A percentile compares a stretch with the other conserved stretches of the same genome.
phyloP scores from a whole-genome alignment of 2,329 filamentous ascomycete genomes.

The Apiospora sp. region DNA sequence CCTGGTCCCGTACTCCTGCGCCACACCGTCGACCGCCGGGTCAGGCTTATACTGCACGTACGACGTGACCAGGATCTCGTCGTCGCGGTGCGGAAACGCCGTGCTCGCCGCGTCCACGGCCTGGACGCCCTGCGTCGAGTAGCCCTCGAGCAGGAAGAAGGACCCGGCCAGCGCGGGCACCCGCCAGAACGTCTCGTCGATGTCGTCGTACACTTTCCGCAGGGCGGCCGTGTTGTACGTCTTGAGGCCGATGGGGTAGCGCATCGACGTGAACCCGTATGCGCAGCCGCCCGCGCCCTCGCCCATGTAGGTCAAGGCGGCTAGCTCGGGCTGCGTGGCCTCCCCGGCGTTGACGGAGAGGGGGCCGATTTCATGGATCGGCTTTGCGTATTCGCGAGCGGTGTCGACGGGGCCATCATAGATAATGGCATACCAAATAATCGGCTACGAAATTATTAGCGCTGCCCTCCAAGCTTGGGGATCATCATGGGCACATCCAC shows the following conservation, averaged over 20 bases:
- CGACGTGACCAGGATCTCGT: conserved; percentile 33
- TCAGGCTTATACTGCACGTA: conserved; percentile 29
- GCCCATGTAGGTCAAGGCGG: conserved; percentile 31
- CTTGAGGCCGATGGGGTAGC: conserved; percentile 30
- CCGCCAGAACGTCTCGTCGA: conserved; percentile 33
- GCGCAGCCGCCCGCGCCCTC: conserved; percentile 31
- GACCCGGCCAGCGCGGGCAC: conserved; percentile 29
- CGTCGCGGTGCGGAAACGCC: conserved; percentile 34
- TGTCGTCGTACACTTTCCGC: conserved; percentile 33
- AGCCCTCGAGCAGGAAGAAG: conserved; percentile 36
- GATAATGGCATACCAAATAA: conserved; percentile 36
- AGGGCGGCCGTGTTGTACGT: conserved; percentile 37
- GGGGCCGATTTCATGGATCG: conserved; percentile 30
- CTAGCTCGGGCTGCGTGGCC: conserved; percentile 30
- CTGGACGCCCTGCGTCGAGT: conserved; percentile 33
- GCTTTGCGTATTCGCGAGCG: conserved; percentile 31
- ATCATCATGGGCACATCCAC: neutral
- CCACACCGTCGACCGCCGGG: conserved; percentile 28
- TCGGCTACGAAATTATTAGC: conserved; percentile 28
- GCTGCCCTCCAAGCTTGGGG: neutral
- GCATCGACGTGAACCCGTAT: conserved; percentile 31
- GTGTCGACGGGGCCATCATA: conserved; percentile 31
- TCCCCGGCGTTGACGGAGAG: conserved; percentile 30
- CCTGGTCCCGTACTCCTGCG: conserved; percentile 29
- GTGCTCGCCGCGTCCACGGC: conserved; percentile 26